Percentiles rank a stretch among this genome's conserved stretches.
Evolutionary conservation across 495 filamentous ascomycete species (phyloP).

Genomic region (Aspergillus campestris): DNA sequence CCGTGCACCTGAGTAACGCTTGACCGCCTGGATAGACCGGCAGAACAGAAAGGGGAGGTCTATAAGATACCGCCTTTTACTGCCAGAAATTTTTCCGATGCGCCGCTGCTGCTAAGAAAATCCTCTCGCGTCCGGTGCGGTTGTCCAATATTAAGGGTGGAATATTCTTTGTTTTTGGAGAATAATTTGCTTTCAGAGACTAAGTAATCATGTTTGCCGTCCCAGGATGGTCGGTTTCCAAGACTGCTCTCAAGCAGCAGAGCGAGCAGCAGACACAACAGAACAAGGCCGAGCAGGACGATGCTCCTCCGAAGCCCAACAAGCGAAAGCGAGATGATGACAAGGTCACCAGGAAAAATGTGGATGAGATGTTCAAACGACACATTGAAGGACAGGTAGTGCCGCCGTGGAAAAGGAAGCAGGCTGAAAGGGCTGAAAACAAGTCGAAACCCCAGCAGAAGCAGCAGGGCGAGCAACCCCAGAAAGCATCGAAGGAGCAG

Average conservation of each 20-base stretch:
- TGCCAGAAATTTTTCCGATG: conserved; percentile 9
- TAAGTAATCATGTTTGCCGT: conserved; percentile 74
- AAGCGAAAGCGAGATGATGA: conserved; percentile 48
- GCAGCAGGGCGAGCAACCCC: conserved; percentile 3
- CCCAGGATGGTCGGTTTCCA: conserved; percentile 77
- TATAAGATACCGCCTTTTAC: conserved; percentile 4
- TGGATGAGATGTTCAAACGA: conserved; percentile 66
- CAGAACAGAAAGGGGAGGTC: conserved; percentile 1
- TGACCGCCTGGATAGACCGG: conserved; percentile 3
- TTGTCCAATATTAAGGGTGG: too few relatives aligned
- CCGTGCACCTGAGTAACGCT: too few relatives aligned
- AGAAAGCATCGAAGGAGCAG: conserved; percentile 27
- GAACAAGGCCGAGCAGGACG: conserved; percentile 16
- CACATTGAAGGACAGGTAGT: conserved; percentile 60
- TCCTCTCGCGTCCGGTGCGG: too few relatives aligned
- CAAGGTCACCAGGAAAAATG: conserved; percentile 60
- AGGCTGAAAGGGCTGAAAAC: conserved; percentile 29
- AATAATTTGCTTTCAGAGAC: too few relatives aligned
- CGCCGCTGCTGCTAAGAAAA: too few relatives aligned
- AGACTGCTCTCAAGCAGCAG: conserved; percentile 62
- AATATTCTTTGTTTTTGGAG: too few relatives aligned
- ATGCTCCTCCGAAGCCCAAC: conserved; percentile 22
- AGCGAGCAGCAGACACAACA: conserved; percentile 28
- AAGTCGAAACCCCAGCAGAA: conserved; percentile 35
- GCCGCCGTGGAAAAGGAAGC: conserved; percentile 13